Evolutionary conservation across 2,329 filamentous ascomycete genomes (phyloP), one percentile per base, ranked within the genome.

Genomic region (Zymoseptoria passerinii): DNA sequence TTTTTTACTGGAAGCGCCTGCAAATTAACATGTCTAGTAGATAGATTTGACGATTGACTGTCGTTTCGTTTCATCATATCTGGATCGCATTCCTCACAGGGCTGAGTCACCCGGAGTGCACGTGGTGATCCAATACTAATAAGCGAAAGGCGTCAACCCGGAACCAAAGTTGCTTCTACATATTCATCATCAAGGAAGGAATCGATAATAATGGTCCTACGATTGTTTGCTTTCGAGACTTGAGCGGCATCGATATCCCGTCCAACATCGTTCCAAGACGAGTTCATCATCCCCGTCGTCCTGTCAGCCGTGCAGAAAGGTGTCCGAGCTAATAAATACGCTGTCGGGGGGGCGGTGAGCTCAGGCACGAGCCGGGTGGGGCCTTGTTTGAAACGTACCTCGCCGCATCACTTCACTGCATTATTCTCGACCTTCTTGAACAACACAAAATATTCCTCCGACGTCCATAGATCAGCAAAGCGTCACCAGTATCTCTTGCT

Each of bases 371-470:
- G 18, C 53, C 40, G 18, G 27, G 28, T 35, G 51, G 53, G 23
- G 51, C 55, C 53, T 44, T 49, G 48, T 48, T 56, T 51, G 49
- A 56, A 48, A 29, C 40, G 54, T 50, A 50, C 44, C 40, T 35
- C 48, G 28, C 18, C 27, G n/a, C 23, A 55, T 48, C 28, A 56
- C 19, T 48, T 23, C 18, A 51, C 48, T 52, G 19, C 20, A 44
- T 16, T 44, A 16, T 44, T 44, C n/a, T 44, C 35, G 35, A 44
- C 35, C 35, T 44, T n/a, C 35, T 16, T 16, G 13, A 44, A 44
- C 13, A 13, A 44, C 13, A 44, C 35, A 44, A 44, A 16, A 44
- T 4, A 44, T 16, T 44, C n/a, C n/a, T 44, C 28, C 8, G 35
- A 44, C 35, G 35, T 19, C 19, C 40, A 53, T 50, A 28, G 55